phyloP scores from a whole-genome alignment of 1,139 yeast genomes.

The Taiozyma sp. region DNA sequence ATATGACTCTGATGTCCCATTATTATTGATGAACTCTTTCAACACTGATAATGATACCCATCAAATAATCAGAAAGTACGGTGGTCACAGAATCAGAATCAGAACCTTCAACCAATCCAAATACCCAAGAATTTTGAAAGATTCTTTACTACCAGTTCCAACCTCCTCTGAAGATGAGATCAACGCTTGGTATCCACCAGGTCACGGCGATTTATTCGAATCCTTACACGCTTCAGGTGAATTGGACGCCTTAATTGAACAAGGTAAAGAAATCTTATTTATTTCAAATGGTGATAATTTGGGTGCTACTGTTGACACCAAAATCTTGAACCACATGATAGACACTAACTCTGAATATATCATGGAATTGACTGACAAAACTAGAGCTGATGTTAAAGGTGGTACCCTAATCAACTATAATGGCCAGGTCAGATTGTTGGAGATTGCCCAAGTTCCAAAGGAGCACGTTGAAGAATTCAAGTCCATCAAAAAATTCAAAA shows the following conservation, averaged over 20 bases:
- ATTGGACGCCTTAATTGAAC: conserved; percentile 81
- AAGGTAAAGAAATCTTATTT: conserved; percentile 92
- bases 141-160: conserved; percentile 93
- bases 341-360: conserved; percentile 90
- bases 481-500: conserved; percentile 94
- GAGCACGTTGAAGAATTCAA: conserved; percentile 98
- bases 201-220: conserved; percentile 97
- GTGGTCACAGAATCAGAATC: conserved; percentile 93
- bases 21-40: conserved; percentile 96
- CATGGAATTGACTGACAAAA: conserved; percentile 98
- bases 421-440: conserved; percentile 90
- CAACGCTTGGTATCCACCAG: conserved; percentile 97
- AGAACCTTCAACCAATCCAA: conserved; percentile 96
- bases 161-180: conserved; percentile 66
- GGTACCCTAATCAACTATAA: conserved; percentile 97
- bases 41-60: conserved; percentile 97
- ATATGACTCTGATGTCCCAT: conserved; percentile 90
- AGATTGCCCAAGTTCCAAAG: conserved; percentile 98
- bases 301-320: conserved; percentile 96
- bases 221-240: conserved; percentile 87
- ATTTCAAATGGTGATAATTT: conserved; percentile 98
- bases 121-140: conserved; percentile 93
- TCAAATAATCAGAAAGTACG: conserved; percentile 91
- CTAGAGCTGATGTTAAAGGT: conserved; percentile 99
- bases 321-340: conserved; percentile 88